Base-by-base conservation (phyloP, 2,329 filamentous ascomycete species). In the Lithohypha guttulata region DNA sequence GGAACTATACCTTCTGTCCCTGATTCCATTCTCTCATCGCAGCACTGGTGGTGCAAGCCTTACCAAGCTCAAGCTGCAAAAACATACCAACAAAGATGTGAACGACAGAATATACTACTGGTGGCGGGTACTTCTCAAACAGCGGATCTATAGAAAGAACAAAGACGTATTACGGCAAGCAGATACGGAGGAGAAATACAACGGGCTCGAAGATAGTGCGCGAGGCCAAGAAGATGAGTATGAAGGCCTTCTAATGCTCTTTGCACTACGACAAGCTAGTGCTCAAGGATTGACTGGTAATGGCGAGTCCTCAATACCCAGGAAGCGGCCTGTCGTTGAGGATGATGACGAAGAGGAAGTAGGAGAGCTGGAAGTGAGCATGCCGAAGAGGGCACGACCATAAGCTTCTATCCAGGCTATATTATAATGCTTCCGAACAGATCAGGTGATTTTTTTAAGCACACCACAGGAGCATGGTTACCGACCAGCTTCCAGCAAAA, bases 71-170 rank as follows among this genome's bases (percentile, higher is more conserved):
- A 52, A 63, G 23, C 64, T 65, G 38, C 64, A 64, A 44, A 64
- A 65, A 39, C 57, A 57, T 19, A 59, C 59, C 17, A 55, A 68
- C 1, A 61, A 63, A 2, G 67, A 77, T 43, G 63, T 66, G 29
- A 63, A 73, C 45, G 76, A 80, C 50, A 60, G 70, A 9, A 63
- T 65, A 21, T 80, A 77, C 57, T 79, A 75, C 56, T 77, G 77
- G 61, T 80, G 76, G 76, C 66, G 76, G 4, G 59, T 79, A 49
- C 66, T 77, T 20, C 65, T 73, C 23, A 80, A 80, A 55, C 70
- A 78, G 47, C 65, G 76, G 13, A 65, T 80, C 11, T 77, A 71
- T 55, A 68, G 71, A 47, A 70, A 72, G 48, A 76, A 77, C 43
- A 64, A 65, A 22, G 76, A 80, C 51, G 56, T 68, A 23, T 59